Evolutionary conservation across 805 yeast species (phyloP), one percentile per base, ranked within the genome.

Genomic region (Kregervanrija pseudodelftensis): DNA sequence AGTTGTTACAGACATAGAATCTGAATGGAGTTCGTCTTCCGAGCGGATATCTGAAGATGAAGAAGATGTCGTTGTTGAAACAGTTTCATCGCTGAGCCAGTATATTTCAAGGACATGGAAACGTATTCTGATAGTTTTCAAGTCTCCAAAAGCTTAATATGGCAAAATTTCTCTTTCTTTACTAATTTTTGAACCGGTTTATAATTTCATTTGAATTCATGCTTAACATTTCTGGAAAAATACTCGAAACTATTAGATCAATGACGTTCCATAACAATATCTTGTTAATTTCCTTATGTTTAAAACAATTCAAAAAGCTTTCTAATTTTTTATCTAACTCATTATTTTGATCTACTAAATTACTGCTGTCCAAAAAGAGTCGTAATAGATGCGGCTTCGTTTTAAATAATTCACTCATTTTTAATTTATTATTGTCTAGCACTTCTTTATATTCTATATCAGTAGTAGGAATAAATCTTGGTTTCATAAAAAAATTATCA

Each of bases 381-480:
- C 11, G 16, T 5, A 13, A 3, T 33, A 2, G 36, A 28, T 8
- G 16, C 17, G 15, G 28, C 36, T 35, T 49, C 17, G 32, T 11
- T 28, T 17, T 40, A 34, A 44, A 33, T 16, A 47, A 45, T 5
- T 39, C 33, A 1, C 22, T 17, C 8, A 48, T 38, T 30, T 51
- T 50, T 2, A 17, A 33, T 17, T 39, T 41, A 22, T 60, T 53
- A 13, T 37, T 36, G 1, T 39, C 16, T 40, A 49, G 50, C 11
- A 54, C 39, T 8, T 17, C 41, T 4, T 52, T 49, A 32, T 64
- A 44, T 42, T 63, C 64, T 32, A 53, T 58, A 3, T 48, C 43
- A 4, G 61, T 59, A 5, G 48, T 37, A 3, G 69, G 69, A 17
- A 61, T 47, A 42, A 47, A 61, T n/a, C 67, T 45, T 5, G 61